A percentile compares a stretch with the other conserved stretches of the same genome.
Evolutionary conservation across 2,329 filamentous ascomycete genomes (phyloP).

Genomic region (Aulographum hederae): DNA sequence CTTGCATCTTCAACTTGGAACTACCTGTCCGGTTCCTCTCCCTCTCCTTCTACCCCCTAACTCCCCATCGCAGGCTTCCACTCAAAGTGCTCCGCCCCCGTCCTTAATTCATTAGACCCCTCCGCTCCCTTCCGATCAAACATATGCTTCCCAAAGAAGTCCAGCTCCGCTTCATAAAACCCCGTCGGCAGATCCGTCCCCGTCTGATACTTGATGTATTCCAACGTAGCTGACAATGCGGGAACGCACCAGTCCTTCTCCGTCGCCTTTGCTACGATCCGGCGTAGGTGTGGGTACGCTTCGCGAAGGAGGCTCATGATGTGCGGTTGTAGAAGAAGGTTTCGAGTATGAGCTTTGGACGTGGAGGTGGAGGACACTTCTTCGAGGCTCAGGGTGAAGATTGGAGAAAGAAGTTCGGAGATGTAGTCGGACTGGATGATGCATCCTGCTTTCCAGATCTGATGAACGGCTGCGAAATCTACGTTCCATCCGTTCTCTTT

Average conservation of each 20-base stretch:
- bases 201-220: conserved; percentile 47
- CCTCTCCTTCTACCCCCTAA: too few species aligned
- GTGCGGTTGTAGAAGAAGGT: conserved; percentile 24
- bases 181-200: conserved; percentile 42
- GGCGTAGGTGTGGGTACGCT: conserved; percentile 33
- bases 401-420: conserved; percentile 34
- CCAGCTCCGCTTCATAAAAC: conserved; percentile 54
- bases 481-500: conserved; percentile 40
- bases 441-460: conserved; percentile 52
- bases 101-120: conserved; percentile 26
- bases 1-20: too few species aligned
- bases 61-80: conserved; percentile 32
- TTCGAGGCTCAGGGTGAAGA: conserved; percentile 19
- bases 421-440: conserved; percentile 54
- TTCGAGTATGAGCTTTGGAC: conserved; percentile 10
- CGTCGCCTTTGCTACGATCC: conserved; percentile 34
- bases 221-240: conserved; percentile 40
- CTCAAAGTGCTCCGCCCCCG: conserved; percentile 44
- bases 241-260: conserved; percentile 42
- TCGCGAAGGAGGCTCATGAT: conserved; percentile 35
- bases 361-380: conserved; percentile 18
- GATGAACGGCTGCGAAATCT: conserved; percentile 30
- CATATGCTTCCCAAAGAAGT: conserved; percentile 52
- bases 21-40: too few species aligned
- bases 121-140: conserved; percentile 37